These are phyloP conservation scores for Hypoxylon sp. DNA, from an alignment of 2,329 filamentous ascomycete species.

Conservation along the genomic window DNA sequence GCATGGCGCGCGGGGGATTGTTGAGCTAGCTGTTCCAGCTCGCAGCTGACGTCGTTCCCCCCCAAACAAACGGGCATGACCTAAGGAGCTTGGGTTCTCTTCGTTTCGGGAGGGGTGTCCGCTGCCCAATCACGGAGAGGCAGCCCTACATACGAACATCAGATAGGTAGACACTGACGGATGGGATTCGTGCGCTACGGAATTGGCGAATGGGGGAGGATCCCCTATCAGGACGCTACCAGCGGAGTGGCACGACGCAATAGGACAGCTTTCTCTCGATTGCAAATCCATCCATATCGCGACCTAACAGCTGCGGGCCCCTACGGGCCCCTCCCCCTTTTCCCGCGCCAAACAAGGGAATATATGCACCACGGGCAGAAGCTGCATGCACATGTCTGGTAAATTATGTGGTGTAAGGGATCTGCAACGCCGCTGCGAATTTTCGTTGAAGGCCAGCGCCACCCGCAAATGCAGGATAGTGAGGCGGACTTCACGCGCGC, in stretches of 20 bases:
- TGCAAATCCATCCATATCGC: constrained; percentile 17
- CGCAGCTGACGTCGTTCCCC: constrained; percentile 17
- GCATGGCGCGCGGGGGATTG: constrained; percentile 22
- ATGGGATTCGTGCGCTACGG: constrained; percentile 30
- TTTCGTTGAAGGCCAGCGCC: constrained; percentile 22
- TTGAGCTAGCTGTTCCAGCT: constrained; percentile 30
- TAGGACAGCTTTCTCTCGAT: constrained; percentile 29
- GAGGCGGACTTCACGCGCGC: constrained; percentile 34
- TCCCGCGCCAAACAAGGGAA: constrained; percentile 17
- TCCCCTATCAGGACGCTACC: constrained; percentile 23
- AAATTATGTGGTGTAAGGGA: constrained; percentile 37
- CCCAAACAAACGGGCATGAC: constrained; percentile 14
- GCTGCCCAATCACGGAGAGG: constrained; percentile 32
- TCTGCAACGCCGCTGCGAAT: constrained; percentile 25
- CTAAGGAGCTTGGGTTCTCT: constrained; percentile 19
- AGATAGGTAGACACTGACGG: constrained; percentile 1
- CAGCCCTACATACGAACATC: constrained; percentile 14
- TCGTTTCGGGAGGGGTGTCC: constrained; percentile 20
- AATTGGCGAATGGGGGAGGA: constrained; percentile 33
- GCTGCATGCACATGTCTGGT: constrained; percentile 35
- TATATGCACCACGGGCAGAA: constrained; percentile 33
- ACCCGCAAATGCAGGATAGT: constrained; percentile 29
- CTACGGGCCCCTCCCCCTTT: neutral
- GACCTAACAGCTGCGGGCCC: constrained; percentile 21
- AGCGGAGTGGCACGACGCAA: constrained; percentile 37